Base-by-base conservation (phyloP, 2,329 filamentous ascomycete genomes). In the Colletotrichum sp. region DNA sequence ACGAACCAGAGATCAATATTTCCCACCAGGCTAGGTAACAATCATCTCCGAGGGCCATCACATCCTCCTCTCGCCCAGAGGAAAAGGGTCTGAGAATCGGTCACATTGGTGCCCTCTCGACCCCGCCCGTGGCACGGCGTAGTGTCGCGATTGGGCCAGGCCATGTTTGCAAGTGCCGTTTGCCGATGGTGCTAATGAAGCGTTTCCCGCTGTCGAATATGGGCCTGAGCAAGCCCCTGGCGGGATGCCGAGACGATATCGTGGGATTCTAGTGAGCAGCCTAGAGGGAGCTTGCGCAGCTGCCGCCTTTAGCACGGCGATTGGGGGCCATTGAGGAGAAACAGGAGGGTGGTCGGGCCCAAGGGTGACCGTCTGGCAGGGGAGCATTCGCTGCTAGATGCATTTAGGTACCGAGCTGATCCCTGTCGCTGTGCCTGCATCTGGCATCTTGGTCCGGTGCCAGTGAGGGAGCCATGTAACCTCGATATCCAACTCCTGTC, bases 381-480 rank as follows among this genome's bases (percentile, higher is more conserved):
- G 63, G 32, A 30, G 52, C 12, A 36, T 28, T 52, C n/a, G 44
- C 44, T 55, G 65, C 18, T 66, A n/a, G 49, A 59, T 65, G 49
- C 55, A 52, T 28, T 12, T 26, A 62, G 73, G 73, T 73, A 59
- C 70, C 70, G 73, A 76, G 73, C 44, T 59, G 24, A 73, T 52
- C 74, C 74, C 74, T 69, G 70, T 60, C 49, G 5, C 1, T 26
- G 34, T 66, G 71, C 71, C 74, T 76, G 65, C 34, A 76, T 76
- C 74, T 55, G 74, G 70, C 71, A 74, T 65, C 10, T 59, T 65
- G 12, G 65, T 76, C 74, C 74, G 74, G 70, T 71, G 59, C 74
- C 70, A 74, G 74, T 74, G 59, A 13, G 59, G 34, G 59, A 18
- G 70, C 59, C 57, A 76, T 76, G 74, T 72, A 65, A 76, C 74